Percentiles rank a stretch among this genome's conserved stretches.
phyloP scores from a whole-genome alignment of 176 grass and related monocot species.

The Guadua angustifolia region DNA sequence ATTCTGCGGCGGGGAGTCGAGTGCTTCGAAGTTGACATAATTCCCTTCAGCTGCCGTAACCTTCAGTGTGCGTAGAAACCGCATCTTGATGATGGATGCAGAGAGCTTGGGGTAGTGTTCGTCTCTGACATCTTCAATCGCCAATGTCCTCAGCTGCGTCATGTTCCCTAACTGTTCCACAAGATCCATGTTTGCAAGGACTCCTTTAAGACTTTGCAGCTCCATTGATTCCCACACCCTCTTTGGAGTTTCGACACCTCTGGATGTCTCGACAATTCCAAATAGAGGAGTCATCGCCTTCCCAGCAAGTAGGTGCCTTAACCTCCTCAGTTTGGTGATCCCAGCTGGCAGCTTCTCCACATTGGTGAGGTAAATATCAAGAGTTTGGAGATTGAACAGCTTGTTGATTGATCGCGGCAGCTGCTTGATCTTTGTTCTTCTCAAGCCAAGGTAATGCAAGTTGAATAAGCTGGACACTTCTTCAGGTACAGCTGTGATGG shows the following conservation, averaged over 20 bases:
- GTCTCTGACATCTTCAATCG: not conserved
- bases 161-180: not conserved
- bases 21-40: conserved; percentile 35
- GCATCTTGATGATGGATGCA: conserved; percentile 38
- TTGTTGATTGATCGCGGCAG: conserved; percentile 33
- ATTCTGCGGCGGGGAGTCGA: conserved; percentile 2
- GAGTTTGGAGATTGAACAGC: conserved; percentile 44
- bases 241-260: conserved; percentile 33
- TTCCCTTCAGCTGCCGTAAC: conserved; percentile 10
- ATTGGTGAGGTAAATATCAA: conserved; percentile 37
- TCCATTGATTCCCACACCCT: not conserved
- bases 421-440: conserved; percentile 39
- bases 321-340: conserved; percentile 42
- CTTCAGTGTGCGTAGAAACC: conserved; percentile 28
- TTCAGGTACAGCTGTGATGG: conserved; percentile 24
- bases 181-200: conserved; percentile 7
- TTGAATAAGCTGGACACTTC: conserved; percentile 43
- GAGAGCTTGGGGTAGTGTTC: conserved; percentile 21
- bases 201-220: conserved; percentile 35
- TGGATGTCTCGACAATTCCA: conserved; percentile 18
- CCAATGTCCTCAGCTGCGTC: conserved; percentile 18
- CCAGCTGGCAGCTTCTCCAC: conserved; percentile 43
- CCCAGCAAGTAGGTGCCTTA: conserved; percentile 41
- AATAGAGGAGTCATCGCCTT: conserved; percentile 8
- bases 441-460: conserved; percentile 41